phyloP scores from a whole-genome alignment of 2,329 filamentous ascomycete genomes.

The Fusarium foetens region DNA sequence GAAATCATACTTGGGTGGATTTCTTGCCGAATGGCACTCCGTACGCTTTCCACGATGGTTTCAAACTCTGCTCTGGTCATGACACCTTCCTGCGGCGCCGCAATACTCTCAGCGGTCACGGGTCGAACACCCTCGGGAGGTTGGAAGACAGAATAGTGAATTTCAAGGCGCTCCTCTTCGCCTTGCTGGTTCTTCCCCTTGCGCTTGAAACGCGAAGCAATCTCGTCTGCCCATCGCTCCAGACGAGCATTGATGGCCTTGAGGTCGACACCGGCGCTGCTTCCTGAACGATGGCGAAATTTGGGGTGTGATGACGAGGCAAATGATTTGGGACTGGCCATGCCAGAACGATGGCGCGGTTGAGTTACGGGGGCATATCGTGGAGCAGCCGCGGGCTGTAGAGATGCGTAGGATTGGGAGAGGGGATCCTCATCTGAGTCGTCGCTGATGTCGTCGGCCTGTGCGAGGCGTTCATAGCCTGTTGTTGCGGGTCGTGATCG shows the following conservation, averaged over 20 bases:
- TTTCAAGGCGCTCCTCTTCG: slow-evolving; percentile 90
- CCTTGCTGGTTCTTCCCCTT: slow-evolving; percentile 76
- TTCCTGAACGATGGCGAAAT: slow-evolving; percentile 61
- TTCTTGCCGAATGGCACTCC: slow-evolving; percentile 86
- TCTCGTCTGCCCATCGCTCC: slow-evolving; percentile 97
- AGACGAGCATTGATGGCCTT: slow-evolving; percentile 97
- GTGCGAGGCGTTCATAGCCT: slow-evolving; percentile 85
- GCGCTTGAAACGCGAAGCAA: slow-evolving; percentile 96
- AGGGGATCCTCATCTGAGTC: slow-evolving; percentile 74
- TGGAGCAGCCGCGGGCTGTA: slow-evolving; percentile 67
- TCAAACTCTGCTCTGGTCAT: slow-evolving; percentile 88
- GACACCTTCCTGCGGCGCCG: slow-evolving; percentile 69
- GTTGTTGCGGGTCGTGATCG: slow-evolving; percentile 77
- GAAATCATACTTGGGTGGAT: slow-evolving; percentile 96
- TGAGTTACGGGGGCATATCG: slow-evolving; percentile 73
- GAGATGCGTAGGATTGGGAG: slow-evolving; percentile 63
- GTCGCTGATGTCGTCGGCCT: slow-evolving; percentile 80
- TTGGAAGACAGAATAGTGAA: slow-evolving; percentile 97
- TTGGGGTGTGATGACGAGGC: slow-evolving; percentile 50
- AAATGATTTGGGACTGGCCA: slow-evolving; percentile 63
- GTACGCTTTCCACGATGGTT: slow-evolving; percentile 87
- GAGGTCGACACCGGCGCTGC: slow-evolving; percentile 93
- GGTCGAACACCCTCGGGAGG: slow-evolving; percentile 88
- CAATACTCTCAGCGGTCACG: slow-evolving; percentile 78
- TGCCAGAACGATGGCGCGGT: slow-evolving; percentile 68